Conservation (phyloP, 2,329 filamentous ascomycete genomes). For the Simplicillium aogashimaense region DNA sequence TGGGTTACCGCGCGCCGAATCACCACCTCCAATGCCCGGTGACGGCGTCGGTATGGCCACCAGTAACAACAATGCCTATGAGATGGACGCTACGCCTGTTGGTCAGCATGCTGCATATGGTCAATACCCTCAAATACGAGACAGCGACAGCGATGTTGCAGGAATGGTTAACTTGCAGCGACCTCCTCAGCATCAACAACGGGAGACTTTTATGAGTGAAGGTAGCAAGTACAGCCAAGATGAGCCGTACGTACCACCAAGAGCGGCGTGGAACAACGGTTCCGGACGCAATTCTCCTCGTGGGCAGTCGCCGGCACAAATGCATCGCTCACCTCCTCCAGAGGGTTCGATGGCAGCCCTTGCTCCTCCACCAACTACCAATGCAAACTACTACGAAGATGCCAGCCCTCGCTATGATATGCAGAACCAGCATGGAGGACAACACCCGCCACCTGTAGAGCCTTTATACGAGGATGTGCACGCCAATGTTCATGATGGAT, state of each 20-base stretch:
- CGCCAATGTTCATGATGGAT: constrained; percentile 30
- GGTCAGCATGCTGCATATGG: constrained; percentile 30
- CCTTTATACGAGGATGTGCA: constrained; percentile 53
- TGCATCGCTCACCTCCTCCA: constrained; percentile 14
- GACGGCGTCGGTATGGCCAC: constrained; percentile 20
- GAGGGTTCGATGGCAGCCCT: constrained; percentile 15
- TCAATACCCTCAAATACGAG: constrained; percentile 36
- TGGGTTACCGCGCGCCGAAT: constrained; percentile 51
- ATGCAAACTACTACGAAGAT: constrained; percentile 75
- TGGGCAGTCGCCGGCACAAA: constrained; percentile 33
- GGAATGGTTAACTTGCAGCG: constrained; percentile 68
- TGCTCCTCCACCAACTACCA: constrained; percentile 19
- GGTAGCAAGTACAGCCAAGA: constrained; percentile 64
- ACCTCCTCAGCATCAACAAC: constrained; percentile 26
- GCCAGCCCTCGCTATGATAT: constrained; percentile 73
- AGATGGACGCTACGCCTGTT: constrained; percentile 64
- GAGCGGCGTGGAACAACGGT: constrained; percentile 44
- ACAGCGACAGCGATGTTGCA: constrained; percentile 62
- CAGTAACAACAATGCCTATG: constrained; percentile 57
- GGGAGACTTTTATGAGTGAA: constrained; percentile 50
- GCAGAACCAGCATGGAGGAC: constrained; percentile 11
- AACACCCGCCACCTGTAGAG: constrained; percentile 20
- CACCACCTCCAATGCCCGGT: constrained; percentile 50
- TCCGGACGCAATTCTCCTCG: constrained; percentile 32
- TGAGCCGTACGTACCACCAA: constrained; percentile 55